Evolutionary conservation across 805 yeast genomes (phyloP), one percentile per base, ranked within the genome.

Genomic region (Saturnispora gosingensis): DNA sequence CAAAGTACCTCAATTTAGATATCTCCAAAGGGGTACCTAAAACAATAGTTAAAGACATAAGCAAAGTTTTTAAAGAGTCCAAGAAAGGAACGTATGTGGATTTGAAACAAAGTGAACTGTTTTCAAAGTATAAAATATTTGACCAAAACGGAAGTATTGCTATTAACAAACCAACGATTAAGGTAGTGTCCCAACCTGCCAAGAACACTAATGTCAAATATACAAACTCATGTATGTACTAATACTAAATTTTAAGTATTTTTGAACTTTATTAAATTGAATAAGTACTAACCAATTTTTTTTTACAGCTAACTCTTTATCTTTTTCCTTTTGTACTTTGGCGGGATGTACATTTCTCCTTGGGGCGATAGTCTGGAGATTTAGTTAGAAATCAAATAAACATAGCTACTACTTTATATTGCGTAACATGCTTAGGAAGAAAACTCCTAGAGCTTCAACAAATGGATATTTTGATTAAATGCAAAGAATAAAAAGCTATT

Each of bases 41-140:
- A 4, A 62, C 68, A n/a, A 51, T 50, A 11, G 22, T 53, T 22
- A 13, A 38, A 11, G 36, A 51, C 9, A 27, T 53, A n/a, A 28
- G 40, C 20, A 54, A 54, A 49, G 22, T 50, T 10, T 50, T 53
- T 42, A 36, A n/a, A 16, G 11, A 34, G 3, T 27, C 46, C 20
- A 60, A 64, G 9, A 65, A 61, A 45, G 91, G 91, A 0, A 66
- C 66, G 52, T 82, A 65, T 59, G 75, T 82, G 8, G 59, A 68
- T 3, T 61, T 84, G 8, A 53, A 67, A 2, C 72, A 69, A 8
- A 59, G 65, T 0, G 82, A 80, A 40, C 58, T 81, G 51, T 54
- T 56, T 9, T 69, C 79, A 1, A 39, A 27, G 8, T 74, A 59
- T 57, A 67, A 70, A 46, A 72, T 83, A 6, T 67, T 62, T 46